Evolutionary conservation across 2,329 filamentous ascomycete genomes (phyloP).

Genomic region (Talaromyces verruculosus): DNA sequence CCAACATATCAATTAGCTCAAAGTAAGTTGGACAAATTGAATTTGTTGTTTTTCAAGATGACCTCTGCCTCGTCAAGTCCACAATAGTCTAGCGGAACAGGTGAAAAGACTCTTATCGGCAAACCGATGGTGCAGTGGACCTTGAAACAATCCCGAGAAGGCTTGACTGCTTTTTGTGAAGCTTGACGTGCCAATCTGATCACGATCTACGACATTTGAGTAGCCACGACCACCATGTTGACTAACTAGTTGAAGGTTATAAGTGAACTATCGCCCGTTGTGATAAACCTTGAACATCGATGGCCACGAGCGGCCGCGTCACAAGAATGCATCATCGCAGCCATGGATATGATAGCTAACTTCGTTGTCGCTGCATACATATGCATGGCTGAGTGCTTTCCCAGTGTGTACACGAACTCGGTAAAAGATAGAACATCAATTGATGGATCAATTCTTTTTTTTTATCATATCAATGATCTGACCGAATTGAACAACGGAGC

Average conservation of each 20-base stretch:
- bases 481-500: not conserved
- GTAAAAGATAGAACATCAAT: not conserved
- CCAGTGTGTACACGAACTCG: not conserved
- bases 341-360: not conserved
- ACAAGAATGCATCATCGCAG: slow-evolving; percentile 6
- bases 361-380: not conserved
- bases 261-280: not conserved
- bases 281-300: not conserved
- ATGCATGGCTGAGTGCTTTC: not conserved
- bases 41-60: too few relatives aligned
- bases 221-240: not conserved
- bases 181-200: not conserved
- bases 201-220: not conserved
- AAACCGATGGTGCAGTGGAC: not conserved
- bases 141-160: not conserved
- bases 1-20: not conserved
- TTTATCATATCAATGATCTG: not conserved
- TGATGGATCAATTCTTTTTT: not conserved
- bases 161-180: slow-evolving; percentile 1
- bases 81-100: not conserved
- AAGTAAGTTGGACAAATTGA: not conserved
- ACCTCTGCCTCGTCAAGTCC: not conserved
- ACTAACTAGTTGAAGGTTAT: not conserved
- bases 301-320: slow-evolving; percentile 8
- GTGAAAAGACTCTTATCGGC: not conserved